Base-by-base conservation (phyloP, 495 filamentous ascomycete species). In the Neurospora hispaniola region DNA sequence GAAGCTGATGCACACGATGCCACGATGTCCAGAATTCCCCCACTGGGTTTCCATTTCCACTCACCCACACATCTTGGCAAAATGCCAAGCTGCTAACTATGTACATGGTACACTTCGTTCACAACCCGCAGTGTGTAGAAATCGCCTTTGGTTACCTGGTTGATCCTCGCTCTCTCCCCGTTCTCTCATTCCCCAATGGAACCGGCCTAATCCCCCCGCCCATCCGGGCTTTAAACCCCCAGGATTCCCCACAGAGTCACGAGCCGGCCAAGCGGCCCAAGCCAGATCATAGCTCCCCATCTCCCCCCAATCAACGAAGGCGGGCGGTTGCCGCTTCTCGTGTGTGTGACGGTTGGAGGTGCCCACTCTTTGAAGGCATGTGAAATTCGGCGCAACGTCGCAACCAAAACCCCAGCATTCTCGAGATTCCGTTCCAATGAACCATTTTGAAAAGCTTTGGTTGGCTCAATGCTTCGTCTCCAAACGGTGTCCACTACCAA, bases 171-270 rank as follows among this genome's bases (percentile, higher is more conserved):
- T 62, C 46, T 54, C 46, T 11, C 10, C 46, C 46, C 20, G 46
- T 43, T 54, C 31, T 23, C n/a, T 39, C n/a, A 43, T 68, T 43
- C 12, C 31, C 66, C 71, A 41, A 69, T 70, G 6, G 54, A 35
- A 20, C 70, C 41, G 35, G 35, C 31, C 69, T 8, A 71, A 42
- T 23, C 41, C 39, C 39, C 27, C 27, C 27, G 27, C 27, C 27
- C 27, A 31, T 31, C 27, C 27, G 27, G 27, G 27, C 27, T 31
- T 31, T 31, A 31, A 31, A 70, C 9, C 66, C 46, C 54, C 69
- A 62, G 70, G 69, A 16, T 74, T 77, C 74, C 76, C 76, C 74
- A 77, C 69, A 71, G 70, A 66, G 72, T 75, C 75, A 77, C 70
- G 72, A 73, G 75, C 54, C 43, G 62, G 23, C 38, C 41, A 42